Conservation (phyloP, 441 rosid genomes). For the Pelargonium citronellum region DNA sequence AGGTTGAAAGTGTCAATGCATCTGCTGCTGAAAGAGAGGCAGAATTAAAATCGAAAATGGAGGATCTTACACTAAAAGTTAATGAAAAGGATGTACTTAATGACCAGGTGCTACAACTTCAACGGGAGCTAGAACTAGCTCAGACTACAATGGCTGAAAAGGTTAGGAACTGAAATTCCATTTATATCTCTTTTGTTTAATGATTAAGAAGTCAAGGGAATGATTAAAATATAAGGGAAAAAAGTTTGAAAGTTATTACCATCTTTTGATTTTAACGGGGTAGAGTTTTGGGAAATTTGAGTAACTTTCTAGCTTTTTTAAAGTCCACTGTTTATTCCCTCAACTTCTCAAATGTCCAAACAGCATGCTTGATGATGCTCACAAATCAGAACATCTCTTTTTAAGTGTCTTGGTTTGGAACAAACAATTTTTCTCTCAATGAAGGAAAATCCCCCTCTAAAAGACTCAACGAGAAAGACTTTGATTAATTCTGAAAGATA, state of each 20-base stretch:
- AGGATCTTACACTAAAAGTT: constrained; percentile 36
- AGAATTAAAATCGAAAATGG: constrained; percentile 43
- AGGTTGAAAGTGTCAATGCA: constrained; percentile 29
- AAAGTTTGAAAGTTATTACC: not conserved
- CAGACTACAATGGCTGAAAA: constrained; percentile 39
- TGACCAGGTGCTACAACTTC: constrained; percentile 45
- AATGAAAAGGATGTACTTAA: constrained; percentile 39
- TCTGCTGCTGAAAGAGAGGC: constrained; percentile 39
- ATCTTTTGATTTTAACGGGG: too few species aligned
- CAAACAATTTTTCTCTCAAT: not conserved
- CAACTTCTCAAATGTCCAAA: not conserved
- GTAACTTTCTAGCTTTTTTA: too few species aligned
- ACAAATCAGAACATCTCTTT: not conserved
- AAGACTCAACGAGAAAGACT: not conserved
- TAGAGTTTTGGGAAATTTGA: too few species aligned
- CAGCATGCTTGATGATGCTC: not conserved
- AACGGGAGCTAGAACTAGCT: constrained; percentile 46
- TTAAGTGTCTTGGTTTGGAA: not conserved
- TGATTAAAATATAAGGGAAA: not conserved
- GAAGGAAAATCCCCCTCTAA: not conserved
- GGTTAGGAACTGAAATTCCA: constrained; percentile 33
- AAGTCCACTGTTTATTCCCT: not conserved
- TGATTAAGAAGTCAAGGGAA: not conserved
- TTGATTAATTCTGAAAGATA: not conserved
- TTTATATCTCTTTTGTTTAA: not conserved